A percentile compares a stretch with the other conserved stretches of the same genome.
These are phyloP conservation scores for Phalaenopsis aphrodite DNA, from an alignment of 106 monocot species.

Conservation along the genomic window DNA sequence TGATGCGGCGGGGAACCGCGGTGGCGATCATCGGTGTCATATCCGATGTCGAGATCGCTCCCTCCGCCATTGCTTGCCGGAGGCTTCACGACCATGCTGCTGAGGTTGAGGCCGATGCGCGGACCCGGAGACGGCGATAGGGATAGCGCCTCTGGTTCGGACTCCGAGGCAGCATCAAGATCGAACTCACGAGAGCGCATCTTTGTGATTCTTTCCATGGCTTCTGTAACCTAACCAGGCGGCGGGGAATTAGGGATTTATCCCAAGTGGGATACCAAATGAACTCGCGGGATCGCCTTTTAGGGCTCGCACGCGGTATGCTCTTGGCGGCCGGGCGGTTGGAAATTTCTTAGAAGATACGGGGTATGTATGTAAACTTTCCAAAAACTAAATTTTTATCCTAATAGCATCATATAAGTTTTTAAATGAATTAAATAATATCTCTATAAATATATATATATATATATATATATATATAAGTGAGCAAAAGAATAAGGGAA, in stretches of 20 bases:
- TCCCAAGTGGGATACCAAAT: too few species aligned
- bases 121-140: slow-evolving; percentile 13
- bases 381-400: too few species aligned
- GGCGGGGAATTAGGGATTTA: background rate
- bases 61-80: slow-evolving; percentile 11
- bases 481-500: too few species aligned
- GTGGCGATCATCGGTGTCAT: slow-evolving; percentile 3
- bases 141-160: slow-evolving; percentile 10
- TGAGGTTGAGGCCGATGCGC: slow-evolving; percentile 15
- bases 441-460: too few species aligned
- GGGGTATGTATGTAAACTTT: too few species aligned
- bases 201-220: background rate
- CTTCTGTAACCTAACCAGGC: background rate
- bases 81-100: slow-evolving; percentile 42
- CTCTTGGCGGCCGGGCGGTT: too few species aligned
- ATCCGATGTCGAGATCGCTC: slow-evolving; percentile 11
- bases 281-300: too few species aligned
- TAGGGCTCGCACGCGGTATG: too few species aligned
- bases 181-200: slow-evolving; percentile 24
- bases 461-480: too few species aligned
- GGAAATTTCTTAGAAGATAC: too few species aligned
- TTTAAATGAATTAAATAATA: too few species aligned
- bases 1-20: slow-evolving; percentile 1
- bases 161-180: slow-evolving; percentile 6
- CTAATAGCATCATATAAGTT: too few species aligned